Base-by-base conservation (phyloP, 2,329 filamentous ascomycete species). In the Hymenoscyphus occultus region DNA sequence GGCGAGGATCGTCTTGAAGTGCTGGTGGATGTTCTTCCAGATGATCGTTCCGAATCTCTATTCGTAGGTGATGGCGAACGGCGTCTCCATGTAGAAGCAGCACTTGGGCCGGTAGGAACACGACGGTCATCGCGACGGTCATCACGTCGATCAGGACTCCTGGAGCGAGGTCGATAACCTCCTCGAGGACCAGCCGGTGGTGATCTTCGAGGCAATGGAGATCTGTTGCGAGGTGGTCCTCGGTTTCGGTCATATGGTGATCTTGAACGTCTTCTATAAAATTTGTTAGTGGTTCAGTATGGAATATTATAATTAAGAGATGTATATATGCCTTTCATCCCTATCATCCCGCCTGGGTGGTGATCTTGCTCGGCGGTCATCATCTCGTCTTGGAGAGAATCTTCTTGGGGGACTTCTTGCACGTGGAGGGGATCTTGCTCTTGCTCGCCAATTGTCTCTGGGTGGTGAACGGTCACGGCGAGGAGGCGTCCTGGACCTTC, bases 1-100 rank as follows among this genome's bases (percentile, higher is more conserved):
- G 87, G 87, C 5, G 87, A 89, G 9, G 87, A 87, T 59, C 85
- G 81, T 64, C 85, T 82, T 28, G 86, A 89, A 39, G 83, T 86
- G 22, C 83, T 86, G 22, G 77, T 81, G 9, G 86, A 88, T 48
- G 81, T 83, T 64, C 81, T 77, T 28, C 80, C 82, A 28, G 83
- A 85, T 54, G 80, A 78, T 60, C 82, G 80, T 48, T 80, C 80
- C 40, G 81, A 81, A 22, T 79, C 74, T 51, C 73, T 77, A 54
- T 75, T 75, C 39, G 80, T 80, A 48, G 84, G 82, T 39, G 84
- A 86, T 32, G 81, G 82, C 61, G 85, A 86, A 45, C 82, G 68
- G 16, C 82, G 82, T 70, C 82, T 80, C 81, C 80, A 83, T 59
- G 78, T 81, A 64, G 82, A 80, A 22, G 82, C 79, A 45, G 82